Evolutionary conservation across 1,139 yeast genomes (phyloP).

Genomic region (Protomyces pachydermus): DNA sequence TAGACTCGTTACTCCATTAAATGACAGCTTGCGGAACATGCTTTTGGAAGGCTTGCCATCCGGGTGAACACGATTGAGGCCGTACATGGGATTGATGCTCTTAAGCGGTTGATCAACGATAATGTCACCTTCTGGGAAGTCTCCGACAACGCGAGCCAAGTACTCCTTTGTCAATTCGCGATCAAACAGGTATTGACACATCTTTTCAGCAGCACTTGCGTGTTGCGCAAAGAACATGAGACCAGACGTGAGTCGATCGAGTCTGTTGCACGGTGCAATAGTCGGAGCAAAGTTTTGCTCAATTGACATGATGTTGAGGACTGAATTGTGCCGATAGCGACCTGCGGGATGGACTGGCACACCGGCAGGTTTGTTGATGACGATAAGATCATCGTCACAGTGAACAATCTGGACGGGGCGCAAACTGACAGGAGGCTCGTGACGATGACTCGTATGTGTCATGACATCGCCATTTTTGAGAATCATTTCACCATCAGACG

Average conservation of each 20-base stretch:
- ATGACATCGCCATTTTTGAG: constrained; percentile 82
- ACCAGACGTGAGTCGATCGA: constrained; percentile 90
- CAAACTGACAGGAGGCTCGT: constrained; percentile 84
- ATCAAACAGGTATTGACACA: constrained; percentile 69
- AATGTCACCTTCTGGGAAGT: constrained; percentile 59
- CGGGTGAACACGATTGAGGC: constrained; percentile 64
- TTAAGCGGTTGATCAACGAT: constrained; percentile 62
- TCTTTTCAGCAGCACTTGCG: constrained; percentile 69
- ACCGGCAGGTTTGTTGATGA: constrained; percentile 91
- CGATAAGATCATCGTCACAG: constrained; percentile 74
- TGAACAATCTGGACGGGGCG: constrained; percentile 64
- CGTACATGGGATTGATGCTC: constrained; percentile 72
- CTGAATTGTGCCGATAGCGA: constrained; percentile 76
- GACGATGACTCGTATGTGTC: constrained; percentile 76
- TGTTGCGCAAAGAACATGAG: constrained; percentile 87
- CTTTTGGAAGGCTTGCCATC: constrained; percentile 59
- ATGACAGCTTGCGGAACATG: constrained; percentile 53
- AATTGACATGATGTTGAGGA: constrained; percentile 72
- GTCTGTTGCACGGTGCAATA: constrained; percentile 63
- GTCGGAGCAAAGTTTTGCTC: constrained; percentile 41
- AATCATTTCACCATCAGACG: constrained; percentile 60
- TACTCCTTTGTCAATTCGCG: constrained; percentile 77
- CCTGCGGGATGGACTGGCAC: constrained; percentile 98
- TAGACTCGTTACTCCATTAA: constrained; percentile 59
- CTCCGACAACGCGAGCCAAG: constrained; percentile 80